Evolutionary conservation across 2,329 filamentous ascomycete genomes (phyloP).

Genomic region (Colletotrichum abscissum): DNA sequence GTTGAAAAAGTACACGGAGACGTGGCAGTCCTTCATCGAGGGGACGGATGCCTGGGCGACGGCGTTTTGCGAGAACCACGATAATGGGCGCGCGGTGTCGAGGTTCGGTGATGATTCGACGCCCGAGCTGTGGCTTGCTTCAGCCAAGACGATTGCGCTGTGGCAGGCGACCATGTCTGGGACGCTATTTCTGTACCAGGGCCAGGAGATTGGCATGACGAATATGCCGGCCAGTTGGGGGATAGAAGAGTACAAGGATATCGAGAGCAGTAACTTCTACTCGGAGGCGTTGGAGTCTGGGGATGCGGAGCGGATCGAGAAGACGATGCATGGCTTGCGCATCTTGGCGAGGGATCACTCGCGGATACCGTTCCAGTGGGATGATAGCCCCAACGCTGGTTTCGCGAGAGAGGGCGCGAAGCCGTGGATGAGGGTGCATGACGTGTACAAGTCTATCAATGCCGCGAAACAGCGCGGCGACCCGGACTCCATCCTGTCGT

Average conservation of each 20-base stretch:
- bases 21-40: conserved; percentile 62
- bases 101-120: conserved; percentile 62
- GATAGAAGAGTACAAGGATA: conserved; percentile 64
- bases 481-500: conserved; percentile 63
- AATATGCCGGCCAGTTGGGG: conserved; percentile 64
- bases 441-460: conserved; percentile 67
- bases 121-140: conserved; percentile 53
- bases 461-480: conserved; percentile 59
- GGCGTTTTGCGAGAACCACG: conserved; percentile 73
- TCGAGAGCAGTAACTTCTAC: conserved; percentile 65
- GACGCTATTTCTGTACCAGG: conserved; percentile 69
- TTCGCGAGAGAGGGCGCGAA: conserved; percentile 60
- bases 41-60: conserved; percentile 68
- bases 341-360: conserved; percentile 73
- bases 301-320: conserved; percentile 49
- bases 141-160: conserved; percentile 64
- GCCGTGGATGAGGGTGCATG: conserved; percentile 78
- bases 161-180: conserved; percentile 62
- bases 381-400: conserved; percentile 65
- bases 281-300: conserved; percentile 52
- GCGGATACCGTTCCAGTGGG: conserved; percentile 76
- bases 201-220: conserved; percentile 71
- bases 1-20: conserved; percentile 55
- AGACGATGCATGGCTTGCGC: conserved; percentile 64
- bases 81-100: conserved; percentile 68